Evolutionary conservation across 2,329 filamentous ascomycete genomes (phyloP), one percentile per base, ranked within the genome.

Genomic region (Ophiostoma fasciatum): DNA sequence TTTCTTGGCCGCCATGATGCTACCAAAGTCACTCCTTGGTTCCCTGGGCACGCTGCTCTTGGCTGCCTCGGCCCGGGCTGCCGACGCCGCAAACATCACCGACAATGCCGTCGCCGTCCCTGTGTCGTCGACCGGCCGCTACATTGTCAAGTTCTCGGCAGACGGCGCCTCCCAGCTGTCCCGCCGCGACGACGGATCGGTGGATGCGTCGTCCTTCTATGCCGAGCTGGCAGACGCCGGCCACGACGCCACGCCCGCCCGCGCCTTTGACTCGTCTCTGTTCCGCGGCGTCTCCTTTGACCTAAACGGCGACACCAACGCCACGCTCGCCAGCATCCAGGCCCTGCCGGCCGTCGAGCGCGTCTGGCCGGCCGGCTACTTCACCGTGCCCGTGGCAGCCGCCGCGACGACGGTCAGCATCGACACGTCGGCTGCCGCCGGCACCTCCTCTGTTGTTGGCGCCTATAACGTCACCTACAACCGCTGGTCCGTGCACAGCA

Each of bases 281-380:
- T 46, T 45, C 27, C 27, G 33, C 7, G 44, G 44, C 19, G 42
- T 44, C 5, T 46, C 44, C 2, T 46, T 46, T 23, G 30, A 39
- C 18, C 33, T 46, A 2, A 22, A 29, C 4, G 34, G 36, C 10
- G 32, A 28, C 22, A 19, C 23, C 31, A 38, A 36, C 21, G 12
- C 34, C 18, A 38, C 28, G 1, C 15, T 45, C 3, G 25, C 28
- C 4, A 23, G 22, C 13, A 45, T 45, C 28, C 28, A 38, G 36
- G 35, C 35, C 3, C 29, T 45, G 11, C 41, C 41, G 3, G 41
- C 39, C 17, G 41, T 45, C 2, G 41, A 43, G 17, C 37, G 33
- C 12, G 18, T 42, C 5, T 45, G 43, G 43, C 35, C 41, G 11
- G 40, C 32, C 5, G 23, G 18, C 14, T 34, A 33, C 33, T 33